Evolutionary conservation across 495 filamentous ascomycete genomes (phyloP).

Genomic region (Cryomyces minteri): DNA sequence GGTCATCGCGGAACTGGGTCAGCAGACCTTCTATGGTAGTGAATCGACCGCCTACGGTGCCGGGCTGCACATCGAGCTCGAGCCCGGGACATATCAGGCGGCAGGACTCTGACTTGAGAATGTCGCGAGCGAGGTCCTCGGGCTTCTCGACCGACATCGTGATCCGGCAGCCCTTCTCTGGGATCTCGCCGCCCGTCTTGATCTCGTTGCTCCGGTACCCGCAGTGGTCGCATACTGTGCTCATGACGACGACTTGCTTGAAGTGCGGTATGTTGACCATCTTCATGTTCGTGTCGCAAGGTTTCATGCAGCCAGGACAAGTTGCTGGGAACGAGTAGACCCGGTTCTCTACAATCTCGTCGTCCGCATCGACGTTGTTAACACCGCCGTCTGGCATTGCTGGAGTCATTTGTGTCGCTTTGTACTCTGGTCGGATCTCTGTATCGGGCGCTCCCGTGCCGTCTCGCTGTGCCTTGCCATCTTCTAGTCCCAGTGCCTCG

Average conservation of each 20-base stretch:
- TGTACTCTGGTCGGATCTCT: slow-evolving; percentile 19
- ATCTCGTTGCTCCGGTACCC: slow-evolving; percentile 93
- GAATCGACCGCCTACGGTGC: slow-evolving; percentile 90
- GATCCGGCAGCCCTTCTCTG: slow-evolving; percentile 70
- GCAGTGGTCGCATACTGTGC: slow-evolving; percentile 71
- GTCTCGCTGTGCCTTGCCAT: slow-evolving; percentile 1
- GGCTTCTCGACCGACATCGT: slow-evolving; percentile 51
- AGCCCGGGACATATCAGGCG: slow-evolving; percentile 70
- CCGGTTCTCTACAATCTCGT: slow-evolving; percentile 73
- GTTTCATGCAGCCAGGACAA: slow-evolving; percentile 76
- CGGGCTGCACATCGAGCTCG: slow-evolving; percentile 64
- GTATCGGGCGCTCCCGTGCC: slow-evolving; percentile 9
- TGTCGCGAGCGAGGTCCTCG: slow-evolving; percentile 77
- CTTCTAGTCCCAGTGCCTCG: slow-evolving; percentile 50
- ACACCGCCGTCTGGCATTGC: slow-evolving; percentile 14
- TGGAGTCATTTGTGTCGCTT: slow-evolving; percentile 15
- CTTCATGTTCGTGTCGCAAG: slow-evolving; percentile 79
- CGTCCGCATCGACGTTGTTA: slow-evolving; percentile 31
- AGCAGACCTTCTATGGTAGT: slow-evolving; percentile 90
- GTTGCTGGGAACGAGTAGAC: slow-evolving; percentile 78
- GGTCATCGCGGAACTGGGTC: slow-evolving; percentile 81
- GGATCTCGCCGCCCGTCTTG: slow-evolving; percentile 87
- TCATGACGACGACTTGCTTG: slow-evolving; percentile 85
- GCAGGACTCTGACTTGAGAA: slow-evolving; percentile 91
- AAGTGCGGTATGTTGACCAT: slow-evolving; percentile 94